These are phyloP conservation scores for Xylaria palmicola DNA, from an alignment of 495 filamentous ascomycete species.

Conservation along the genomic window DNA sequence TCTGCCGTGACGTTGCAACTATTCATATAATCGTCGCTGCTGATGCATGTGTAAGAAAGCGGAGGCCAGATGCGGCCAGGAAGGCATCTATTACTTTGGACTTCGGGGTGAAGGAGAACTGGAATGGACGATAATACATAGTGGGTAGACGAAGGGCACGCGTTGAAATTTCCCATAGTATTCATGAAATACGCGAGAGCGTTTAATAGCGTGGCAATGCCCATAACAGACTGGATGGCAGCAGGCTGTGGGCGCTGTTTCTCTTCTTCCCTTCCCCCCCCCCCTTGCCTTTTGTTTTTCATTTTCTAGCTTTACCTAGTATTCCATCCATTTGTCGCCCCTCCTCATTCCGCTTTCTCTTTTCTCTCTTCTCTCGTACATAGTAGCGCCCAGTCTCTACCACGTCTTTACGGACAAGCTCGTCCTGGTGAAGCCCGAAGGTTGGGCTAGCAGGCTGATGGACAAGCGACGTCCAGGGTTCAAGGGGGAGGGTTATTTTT, in stretches of 20 bases:
- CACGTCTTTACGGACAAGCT: no score
- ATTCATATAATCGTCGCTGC: no score
- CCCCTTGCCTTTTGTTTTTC: not conserved
- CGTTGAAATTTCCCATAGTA: not conserved
- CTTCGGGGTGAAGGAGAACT: not conserved
- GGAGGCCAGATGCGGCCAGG: no score
- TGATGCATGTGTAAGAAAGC: no score
- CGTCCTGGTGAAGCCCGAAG: no score
- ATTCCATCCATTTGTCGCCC: no score
- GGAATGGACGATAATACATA: not conserved
- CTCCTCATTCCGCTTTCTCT: not conserved
- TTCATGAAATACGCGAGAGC: not conserved
- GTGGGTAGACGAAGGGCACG: not conserved
- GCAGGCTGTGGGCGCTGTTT: not conserved
- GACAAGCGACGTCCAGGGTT: not conserved
- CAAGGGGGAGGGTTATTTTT: not conserved
- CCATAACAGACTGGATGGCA: not conserved
- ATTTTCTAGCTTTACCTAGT: no score
- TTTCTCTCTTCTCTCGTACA: not conserved
- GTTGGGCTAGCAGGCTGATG: no score
- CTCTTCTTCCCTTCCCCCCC: not conserved
- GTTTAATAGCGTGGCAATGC: not conserved
- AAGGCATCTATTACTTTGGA: no score
- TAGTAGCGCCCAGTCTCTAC: no score
- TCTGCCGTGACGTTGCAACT: no score